Evolutionary conservation across 1,284 basidiomycete genomes (phyloP).

Genomic region (Laetiporus sulphureus): DNA sequence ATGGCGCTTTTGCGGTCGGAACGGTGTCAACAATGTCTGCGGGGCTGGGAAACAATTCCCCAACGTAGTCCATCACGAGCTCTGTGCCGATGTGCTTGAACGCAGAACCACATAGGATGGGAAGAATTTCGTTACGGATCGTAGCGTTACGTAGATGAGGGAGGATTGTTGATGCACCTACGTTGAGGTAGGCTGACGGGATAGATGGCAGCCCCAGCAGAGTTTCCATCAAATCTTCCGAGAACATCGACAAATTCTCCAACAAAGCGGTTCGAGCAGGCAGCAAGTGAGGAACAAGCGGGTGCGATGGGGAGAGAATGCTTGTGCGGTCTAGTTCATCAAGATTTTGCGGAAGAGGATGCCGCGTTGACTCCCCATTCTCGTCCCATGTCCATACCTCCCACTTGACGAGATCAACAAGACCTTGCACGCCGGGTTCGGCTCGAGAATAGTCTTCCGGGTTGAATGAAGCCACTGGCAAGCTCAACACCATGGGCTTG

Average conservation of each 20-base stretch:
- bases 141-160: slow-evolving; percentile 65
- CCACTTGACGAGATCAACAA: slow-evolving; percentile 80
- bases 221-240: slow-evolving; percentile 71
- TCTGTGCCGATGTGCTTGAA: slow-evolving; percentile 79
- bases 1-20: slow-evolving; percentile 39
- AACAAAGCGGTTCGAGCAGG: slow-evolving; percentile 65
- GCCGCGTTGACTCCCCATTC: slow-evolving; percentile 35
- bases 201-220: slow-evolving; percentile 53
- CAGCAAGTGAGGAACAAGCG: slow-evolving; percentile 56
- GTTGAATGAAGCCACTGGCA: slow-evolving; percentile 75
- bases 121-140: slow-evolving; percentile 60
- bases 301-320: slow-evolving; percentile 52
- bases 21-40: slow-evolving; percentile 47
- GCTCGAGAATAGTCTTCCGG: slow-evolving; percentile 55
- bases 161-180: slow-evolving; percentile 46
- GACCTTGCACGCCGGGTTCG: slow-evolving; percentile 70
- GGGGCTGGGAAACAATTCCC: slow-evolving; percentile 77
- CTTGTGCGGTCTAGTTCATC: slow-evolving; percentile 35
- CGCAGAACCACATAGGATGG: slow-evolving; percentile 81
- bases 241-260: slow-evolving; percentile 75
- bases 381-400: slow-evolving; percentile 68
- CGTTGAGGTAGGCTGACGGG: slow-evolving; percentile 55
- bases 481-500: slow-evolving; percentile 63
- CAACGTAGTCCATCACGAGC: slow-evolving; percentile 75
- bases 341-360: slow-evolving; percentile 46